Base-by-base conservation (phyloP, 73 alveolate species). In the Paramecium pentaurelia region DNA sequence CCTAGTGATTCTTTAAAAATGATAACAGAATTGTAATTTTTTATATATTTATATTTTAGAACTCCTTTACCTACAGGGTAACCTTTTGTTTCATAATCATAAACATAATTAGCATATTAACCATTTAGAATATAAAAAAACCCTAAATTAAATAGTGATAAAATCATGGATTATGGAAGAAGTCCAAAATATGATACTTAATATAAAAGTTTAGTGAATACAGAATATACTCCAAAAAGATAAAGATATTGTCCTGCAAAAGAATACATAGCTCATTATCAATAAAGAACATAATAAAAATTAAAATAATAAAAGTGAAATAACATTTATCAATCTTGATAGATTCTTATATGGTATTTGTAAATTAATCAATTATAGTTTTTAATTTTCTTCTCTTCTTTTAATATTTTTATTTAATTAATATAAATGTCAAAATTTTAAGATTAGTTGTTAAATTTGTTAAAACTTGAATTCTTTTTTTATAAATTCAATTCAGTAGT, bases 51-150 rank as follows among this genome's bases (percentile, higher is more conserved):
- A n/a, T 12, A 25, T 18, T 12, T 6, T 16, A 80, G 91, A 14
- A 80, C 91, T 12, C 91, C 91, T 38, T 80, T 80, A 12, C 91
- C 91, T 2, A 80, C 91, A 20, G 91, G 91, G 0, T 80, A 80
- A 47, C 75, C 71, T 0, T 80, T 80, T 49, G 44, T 80, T 10
- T 42, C 91, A 1, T 32, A 49, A 47, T 45, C 91, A 6, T 49
- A 80, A 47, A 80, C 47, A 1, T 27, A 80, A 49, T 27, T 80
- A 25, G 91, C 91, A 9, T 80, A 80, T 80, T 25, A 80, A 49
- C 91, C 91, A 18, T 80, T 80, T n/a, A 80, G 32, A 49, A 47
- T 80, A 1, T 11, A 32, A 49, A 25, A 80, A 47, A 25, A 20
- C 8, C 91, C 91, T 3, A 47, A 80, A 8, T 20, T 47, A 20